Evolutionary conservation across 805 yeast species (phyloP).

Genomic region (Metschnikowia koreensis): DNA sequence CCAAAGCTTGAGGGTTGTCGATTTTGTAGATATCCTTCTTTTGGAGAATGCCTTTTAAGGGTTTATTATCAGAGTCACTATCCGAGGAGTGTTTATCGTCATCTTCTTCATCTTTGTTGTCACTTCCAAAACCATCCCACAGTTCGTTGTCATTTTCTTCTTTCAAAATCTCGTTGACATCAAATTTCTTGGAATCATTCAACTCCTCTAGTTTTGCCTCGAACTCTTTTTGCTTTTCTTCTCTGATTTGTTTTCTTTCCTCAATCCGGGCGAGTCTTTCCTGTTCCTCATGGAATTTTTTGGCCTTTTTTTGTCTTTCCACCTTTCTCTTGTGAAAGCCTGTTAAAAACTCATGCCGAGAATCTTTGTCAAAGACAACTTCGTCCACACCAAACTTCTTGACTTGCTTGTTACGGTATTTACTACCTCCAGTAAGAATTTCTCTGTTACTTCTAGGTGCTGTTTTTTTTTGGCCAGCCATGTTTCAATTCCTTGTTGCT

Average conservation of each 20-base stretch:
- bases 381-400: slow-evolving; percentile 59
- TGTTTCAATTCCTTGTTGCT: background rate
- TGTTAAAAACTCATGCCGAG: slow-evolving; percentile 81
- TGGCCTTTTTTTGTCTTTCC: slow-evolving; percentile 84
- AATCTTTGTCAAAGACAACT: slow-evolving; percentile 76
- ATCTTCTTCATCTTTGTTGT: slow-evolving; percentile 7
- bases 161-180: slow-evolving; percentile 16
- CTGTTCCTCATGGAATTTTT: slow-evolving; percentile 70
- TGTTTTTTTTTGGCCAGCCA: slow-evolving; percentile 13
- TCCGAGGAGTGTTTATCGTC: background rate
- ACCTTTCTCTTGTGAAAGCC: slow-evolving; percentile 95
- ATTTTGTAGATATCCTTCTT: slow-evolving; percentile 31
- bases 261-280: slow-evolving; percentile 70
- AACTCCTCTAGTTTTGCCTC: slow-evolving; percentile 61
- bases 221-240: slow-evolving; percentile 65
- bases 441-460: slow-evolving; percentile 64
- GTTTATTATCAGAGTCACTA: slow-evolving; percentile 10
- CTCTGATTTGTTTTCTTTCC: slow-evolving; percentile 68
- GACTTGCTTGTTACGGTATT: slow-evolving; percentile 63
- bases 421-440: slow-evolving; percentile 82
- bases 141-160: slow-evolving; percentile 21
- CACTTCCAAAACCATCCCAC: slow-evolving; percentile 43
- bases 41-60: slow-evolving; percentile 19
- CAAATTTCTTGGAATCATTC: slow-evolving; percentile 41
- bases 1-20: slow-evolving; percentile 25